Conservation (phyloP, 192 early-diverging fungal genomes). For the Dimargaris cristalligena region DNA sequence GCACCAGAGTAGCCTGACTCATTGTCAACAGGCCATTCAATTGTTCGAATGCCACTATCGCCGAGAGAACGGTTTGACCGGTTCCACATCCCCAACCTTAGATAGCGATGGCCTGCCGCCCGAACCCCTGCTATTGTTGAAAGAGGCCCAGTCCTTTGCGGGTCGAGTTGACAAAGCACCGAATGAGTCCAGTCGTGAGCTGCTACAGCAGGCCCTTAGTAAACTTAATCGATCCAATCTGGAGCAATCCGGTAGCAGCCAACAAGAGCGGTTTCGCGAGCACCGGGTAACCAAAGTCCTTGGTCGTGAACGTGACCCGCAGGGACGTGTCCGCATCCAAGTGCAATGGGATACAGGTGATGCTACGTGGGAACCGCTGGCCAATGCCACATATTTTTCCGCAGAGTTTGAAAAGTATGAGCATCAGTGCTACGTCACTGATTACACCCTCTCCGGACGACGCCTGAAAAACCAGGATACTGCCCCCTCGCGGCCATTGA, state of each 20-base stretch:
- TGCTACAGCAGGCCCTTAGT: no score
- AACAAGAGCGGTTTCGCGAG: background rate
- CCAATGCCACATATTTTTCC: background rate
- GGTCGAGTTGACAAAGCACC: background rate
- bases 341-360: background rate
- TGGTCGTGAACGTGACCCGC: background rate
- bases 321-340: conserved; percentile 1
- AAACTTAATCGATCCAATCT: no score
- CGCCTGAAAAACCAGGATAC: no score
- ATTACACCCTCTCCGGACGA: no score
- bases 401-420: background rate
- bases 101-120: background rate
- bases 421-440: background rate
- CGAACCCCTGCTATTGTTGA: background rate
- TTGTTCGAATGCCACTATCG: background rate
- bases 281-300: background rate
- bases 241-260: background rate
- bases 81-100: background rate
- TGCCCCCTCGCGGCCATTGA: no score
- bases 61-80: background rate
- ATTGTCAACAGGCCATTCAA: background rate
- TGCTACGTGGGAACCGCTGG: conserved; percentile 1
- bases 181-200: background rate
- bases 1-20: background rate
- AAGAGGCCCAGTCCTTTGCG: background rate